These are phyloP conservation scores for Sporothrix inflata DNA, from an alignment of 2,329 filamentous ascomycete species.

Conservation along the genomic window DNA sequence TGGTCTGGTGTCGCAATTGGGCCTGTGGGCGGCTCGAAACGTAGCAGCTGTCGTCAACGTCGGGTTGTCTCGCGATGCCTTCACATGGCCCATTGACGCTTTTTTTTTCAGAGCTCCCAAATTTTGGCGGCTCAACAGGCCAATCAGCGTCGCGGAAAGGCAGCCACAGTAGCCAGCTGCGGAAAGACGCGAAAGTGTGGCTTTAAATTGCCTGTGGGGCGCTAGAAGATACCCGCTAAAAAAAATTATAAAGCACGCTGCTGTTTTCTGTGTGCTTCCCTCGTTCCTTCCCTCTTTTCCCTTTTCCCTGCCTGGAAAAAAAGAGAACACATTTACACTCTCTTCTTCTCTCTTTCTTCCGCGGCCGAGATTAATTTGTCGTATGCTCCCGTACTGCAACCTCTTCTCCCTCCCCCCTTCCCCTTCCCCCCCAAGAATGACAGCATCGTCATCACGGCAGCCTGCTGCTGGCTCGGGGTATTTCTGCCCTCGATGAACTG, in stretches of 20 bases:
- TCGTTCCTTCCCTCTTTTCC: slow-evolving; percentile 18
- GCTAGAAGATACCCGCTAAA: neutral
- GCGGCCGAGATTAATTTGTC: slow-evolving; percentile 2
- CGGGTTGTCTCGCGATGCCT: slow-evolving; percentile 24
- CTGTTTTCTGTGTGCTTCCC: slow-evolving; percentile 8
- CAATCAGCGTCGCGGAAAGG: neutral
- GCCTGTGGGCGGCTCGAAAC: neutral
- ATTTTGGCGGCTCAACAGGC: slow-evolving; percentile 1
- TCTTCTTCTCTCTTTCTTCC: slow-evolving; percentile 3
- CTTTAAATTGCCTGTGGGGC: slow-evolving; percentile 5
- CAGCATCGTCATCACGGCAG: slow-evolving; percentile 34
- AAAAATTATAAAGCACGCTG: slow-evolving; percentile 20
- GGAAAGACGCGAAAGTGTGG: neutral
- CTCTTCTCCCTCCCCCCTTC: neutral
- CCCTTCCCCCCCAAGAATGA: slow-evolving; percentile 31
- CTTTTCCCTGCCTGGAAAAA: slow-evolving; percentile 15
- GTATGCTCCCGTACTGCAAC: neutral
- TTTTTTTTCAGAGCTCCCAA: slow-evolving; percentile 21
- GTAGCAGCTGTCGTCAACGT: neutral
- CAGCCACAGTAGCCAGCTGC: slow-evolving; percentile 9
- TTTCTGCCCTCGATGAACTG: slow-evolving; percentile 34
- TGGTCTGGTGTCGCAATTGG: neutral
- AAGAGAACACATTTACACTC: slow-evolving; percentile 28
- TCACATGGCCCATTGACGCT: neutral
- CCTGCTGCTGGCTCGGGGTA: slow-evolving; percentile 32